These are phyloP conservation scores for Breviolum minutum DNA, from an alignment of 73 alveolate species.

Conservation along the genomic window DNA sequence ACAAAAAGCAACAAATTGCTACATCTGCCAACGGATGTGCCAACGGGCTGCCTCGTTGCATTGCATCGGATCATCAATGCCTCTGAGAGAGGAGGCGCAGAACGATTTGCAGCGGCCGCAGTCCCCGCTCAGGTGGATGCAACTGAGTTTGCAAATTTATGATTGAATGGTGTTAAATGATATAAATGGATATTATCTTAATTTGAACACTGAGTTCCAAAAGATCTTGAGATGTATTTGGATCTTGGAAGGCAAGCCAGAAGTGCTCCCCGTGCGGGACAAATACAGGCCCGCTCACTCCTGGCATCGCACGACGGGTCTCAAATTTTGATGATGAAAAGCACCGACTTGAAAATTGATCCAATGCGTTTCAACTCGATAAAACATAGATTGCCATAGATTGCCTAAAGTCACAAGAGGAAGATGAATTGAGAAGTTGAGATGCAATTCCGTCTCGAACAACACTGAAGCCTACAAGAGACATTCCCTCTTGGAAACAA, in stretches of 20 bases:
- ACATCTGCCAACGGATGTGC: neutral
- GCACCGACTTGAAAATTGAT: neutral
- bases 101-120: neutral
- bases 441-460: neutral
- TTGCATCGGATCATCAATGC: neutral
- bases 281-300: constrained; percentile 1
- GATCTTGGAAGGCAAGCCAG: neutral
- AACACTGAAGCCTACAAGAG: neutral
- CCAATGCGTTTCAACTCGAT: neutral
- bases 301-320: neutral
- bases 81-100: neutral
- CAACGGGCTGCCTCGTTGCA: neutral
- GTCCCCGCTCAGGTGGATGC: neutral
- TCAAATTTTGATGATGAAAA: neutral
- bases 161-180: neutral
- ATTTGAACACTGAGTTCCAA: too few species aligned
- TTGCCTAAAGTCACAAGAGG: neutral
- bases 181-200: neutral
- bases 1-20: neutral
- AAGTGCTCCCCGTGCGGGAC: constrained; percentile 42
- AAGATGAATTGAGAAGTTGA: neutral
- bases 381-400: too few species aligned
- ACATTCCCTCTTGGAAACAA: too few species aligned
- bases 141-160: neutral
- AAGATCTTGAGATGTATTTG: neutral